Percentiles rank a stretch among this genome's conserved stretches.
phyloP scores from a whole-genome alignment of 441 rosid genomes.

The Capsella rubella region DNA sequence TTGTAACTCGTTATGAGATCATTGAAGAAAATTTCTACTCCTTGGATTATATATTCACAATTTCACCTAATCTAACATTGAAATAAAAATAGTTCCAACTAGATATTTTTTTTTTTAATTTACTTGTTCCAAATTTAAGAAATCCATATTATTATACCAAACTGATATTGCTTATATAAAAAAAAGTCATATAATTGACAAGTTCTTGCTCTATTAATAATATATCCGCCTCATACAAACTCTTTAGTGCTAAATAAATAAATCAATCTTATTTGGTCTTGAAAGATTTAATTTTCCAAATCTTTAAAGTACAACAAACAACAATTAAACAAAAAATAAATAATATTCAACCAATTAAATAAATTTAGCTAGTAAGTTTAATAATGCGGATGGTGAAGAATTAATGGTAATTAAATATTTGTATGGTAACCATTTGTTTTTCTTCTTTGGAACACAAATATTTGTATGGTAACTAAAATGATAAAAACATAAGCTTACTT shows the following conservation, averaged over 20 bases:
- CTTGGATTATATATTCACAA: conserved; percentile 30
- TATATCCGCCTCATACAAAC: background rate
- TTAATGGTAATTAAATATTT: background rate
- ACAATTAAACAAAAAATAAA: background rate
- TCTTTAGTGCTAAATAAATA: too few relatives aligned
- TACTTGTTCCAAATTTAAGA: conserved; percentile 1
- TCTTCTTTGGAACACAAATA: too few relatives aligned
- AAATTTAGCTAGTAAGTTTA: background rate
- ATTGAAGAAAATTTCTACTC: conserved; percentile 46
- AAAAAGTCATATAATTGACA: conserved; percentile 20
- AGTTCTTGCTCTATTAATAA: background rate
- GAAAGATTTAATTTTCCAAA: background rate
- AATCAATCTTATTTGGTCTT: background rate
- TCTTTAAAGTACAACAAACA: background rate
- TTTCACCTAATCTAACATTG: conserved; percentile 17
- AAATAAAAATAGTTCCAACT: background rate
- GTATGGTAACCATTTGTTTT: background rate
- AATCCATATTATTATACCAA: background rate
- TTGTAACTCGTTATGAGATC: conserved; percentile 51
- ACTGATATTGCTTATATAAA: conserved; percentile 21
- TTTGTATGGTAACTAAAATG: background rate
- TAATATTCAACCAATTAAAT: background rate
- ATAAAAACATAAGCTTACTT: background rate
- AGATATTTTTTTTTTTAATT: background rate
- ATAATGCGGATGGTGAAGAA: background rate